Evolutionary conservation across 805 yeast genomes (phyloP), one percentile per base, ranked within the genome.

Genomic region (Saturnispora ahearnii): DNA sequence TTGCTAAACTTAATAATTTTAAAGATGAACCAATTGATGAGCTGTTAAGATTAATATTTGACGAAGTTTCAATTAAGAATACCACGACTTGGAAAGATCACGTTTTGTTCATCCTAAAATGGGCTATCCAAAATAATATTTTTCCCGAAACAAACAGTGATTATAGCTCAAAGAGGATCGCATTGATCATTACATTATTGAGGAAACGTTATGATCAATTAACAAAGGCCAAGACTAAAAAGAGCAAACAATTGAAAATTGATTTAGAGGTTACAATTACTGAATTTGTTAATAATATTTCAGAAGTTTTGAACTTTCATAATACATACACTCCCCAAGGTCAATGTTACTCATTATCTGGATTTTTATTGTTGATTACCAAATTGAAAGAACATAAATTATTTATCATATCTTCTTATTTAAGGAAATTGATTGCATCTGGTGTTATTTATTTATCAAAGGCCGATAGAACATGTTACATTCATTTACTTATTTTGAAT

Each of bases 401-500:
- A 24, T 72, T 84, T 24, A 65, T 77, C 2, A 70, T 81, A 13
- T 79, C 84, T 1, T 74, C 84, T 1, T 91, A 91, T 59, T 71
- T 90, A 51, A 71, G 97, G 58, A 79, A 82, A 56, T 68, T 90
- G 34, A 89, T 91, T 42, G 87, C 96, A 9, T 81, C 93, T 0
- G 99, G 97, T 4, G 72, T 88, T 0, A 77, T 90, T 43, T 87
- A 85, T 63, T 64, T 79, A 11, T 67, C 72, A 3, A 73, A 77
- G 7, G 76, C 78, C 18, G 71, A 71, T 7, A 63, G 67, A 28
- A 82, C 82, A 46, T 72, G 71, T 59, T 65, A 59, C 51, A 73
- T 73, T 41, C 96, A 77, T 60, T 68, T 83, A 22, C 57, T 70
- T 10, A 71, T 85, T 8, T 66, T 85, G 49, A 74, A 76, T 53